These are phyloP conservation scores for Peterozyma xylosa DNA, from an alignment of 805 yeast species.

Conservation along the genomic window DNA sequence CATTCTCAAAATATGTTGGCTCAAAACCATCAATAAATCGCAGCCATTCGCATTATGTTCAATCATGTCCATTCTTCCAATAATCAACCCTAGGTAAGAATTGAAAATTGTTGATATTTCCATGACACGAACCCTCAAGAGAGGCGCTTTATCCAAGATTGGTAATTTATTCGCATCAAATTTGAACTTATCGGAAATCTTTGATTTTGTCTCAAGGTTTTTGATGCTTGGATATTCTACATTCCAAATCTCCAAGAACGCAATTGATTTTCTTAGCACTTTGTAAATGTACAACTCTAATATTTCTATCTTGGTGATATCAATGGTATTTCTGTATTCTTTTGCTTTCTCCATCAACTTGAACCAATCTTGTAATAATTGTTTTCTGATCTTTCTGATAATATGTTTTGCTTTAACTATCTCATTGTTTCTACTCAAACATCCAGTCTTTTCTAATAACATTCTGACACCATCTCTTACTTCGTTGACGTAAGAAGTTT, in stretches of 20 bases:
- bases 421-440: slow-evolving; percentile 67
- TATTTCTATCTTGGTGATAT: slow-evolving; percentile 48
- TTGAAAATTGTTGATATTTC: slow-evolving; percentile 53
- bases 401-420: slow-evolving; percentile 56
- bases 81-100: slow-evolving; percentile 55
- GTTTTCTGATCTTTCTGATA: slow-evolving; percentile 58
- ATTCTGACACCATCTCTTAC: slow-evolving; percentile 68
- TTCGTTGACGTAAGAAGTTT: slow-evolving; percentile 49
- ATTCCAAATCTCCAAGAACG: slow-evolving; percentile 68
- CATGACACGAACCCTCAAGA: slow-evolving; percentile 52
- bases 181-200: slow-evolving; percentile 17
- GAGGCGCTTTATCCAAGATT: slow-evolving; percentile 46
- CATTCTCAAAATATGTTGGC: slow-evolving; percentile 61
- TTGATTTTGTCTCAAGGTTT: neutral
- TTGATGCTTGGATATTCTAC: slow-evolving; percentile 35
- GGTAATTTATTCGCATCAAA: slow-evolving; percentile 28
- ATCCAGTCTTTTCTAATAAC: slow-evolving; percentile 58
- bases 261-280: slow-evolving; percentile 56
- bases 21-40: slow-evolving; percentile 54
- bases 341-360: slow-evolving; percentile 70
- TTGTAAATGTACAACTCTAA: slow-evolving; percentile 59
- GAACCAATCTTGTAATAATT: slow-evolving; percentile 74
- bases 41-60: slow-evolving; percentile 70
- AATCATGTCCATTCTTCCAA: slow-evolving; percentile 72
- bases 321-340: slow-evolving; percentile 60